Evolutionary conservation across 176 grass and related monocot genomes (phyloP), one percentile per base, ranked within the genome.

Genomic region (Coix lacrymajobi): DNA sequence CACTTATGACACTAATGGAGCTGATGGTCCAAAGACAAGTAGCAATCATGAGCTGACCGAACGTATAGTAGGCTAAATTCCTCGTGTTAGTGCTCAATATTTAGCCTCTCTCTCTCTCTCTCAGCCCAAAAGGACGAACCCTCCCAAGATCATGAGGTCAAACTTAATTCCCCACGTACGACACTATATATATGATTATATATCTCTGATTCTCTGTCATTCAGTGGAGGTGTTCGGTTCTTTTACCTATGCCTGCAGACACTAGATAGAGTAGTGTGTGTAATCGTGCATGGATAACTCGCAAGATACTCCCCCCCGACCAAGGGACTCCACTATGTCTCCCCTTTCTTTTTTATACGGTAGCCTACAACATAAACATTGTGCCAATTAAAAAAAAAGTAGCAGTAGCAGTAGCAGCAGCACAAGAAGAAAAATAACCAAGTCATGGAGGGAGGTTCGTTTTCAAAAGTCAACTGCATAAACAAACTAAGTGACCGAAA

Each of bases 401-500:
- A n/a, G n/a, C n/a, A n/a, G 7, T 6, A 20, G 16, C 8, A 52
- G 28, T 3, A 11, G 1, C 4, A 7, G 29, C 31, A 56, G 37
- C 33, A 1, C 26, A 9, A 3, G 22, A 31, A 39, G 64, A 70
- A 13, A 77, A 44, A 85, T 22, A 81, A 64, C 20, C 62, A 36
- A 58, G 58, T 28, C 72, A 66, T 36, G 39, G 11, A 33, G 12
- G 52, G 56, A 86, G 37, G 65, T 54, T 65, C 57, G 22, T 66
- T 32, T 37, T 30, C 44, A 0, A 0, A 86, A 33, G 83, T 90
- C 88, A 90, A 90, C 83, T 40, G 30, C 79, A 80, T 75, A 83
- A 78, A 81, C 44, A 84, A 84, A 79, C 62, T n/a, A 90, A 86
- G 39, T 22, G 51, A 49, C n/a, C 6, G 67, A 66, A 90, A 86